Evolutionary conservation across 768 basidiomycete genomes (phyloP).

Genomic region (Strobilomyces confusus): DNA sequence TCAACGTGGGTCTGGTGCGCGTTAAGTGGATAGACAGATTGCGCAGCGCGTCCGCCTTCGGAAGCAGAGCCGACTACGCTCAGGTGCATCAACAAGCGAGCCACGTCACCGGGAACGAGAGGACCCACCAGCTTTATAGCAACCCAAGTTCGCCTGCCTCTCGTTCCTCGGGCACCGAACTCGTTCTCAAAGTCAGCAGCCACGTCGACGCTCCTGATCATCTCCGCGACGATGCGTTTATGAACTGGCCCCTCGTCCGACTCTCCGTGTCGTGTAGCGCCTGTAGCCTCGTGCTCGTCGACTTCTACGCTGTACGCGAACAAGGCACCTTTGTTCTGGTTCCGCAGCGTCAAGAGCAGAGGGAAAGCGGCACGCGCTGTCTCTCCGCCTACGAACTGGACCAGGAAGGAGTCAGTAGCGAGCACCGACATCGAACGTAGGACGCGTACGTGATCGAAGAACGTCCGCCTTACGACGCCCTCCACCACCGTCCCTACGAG

Average conservation of each 20-base stretch:
- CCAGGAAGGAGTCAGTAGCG: background rate
- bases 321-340: constrained; percentile 67
- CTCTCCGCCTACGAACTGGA: constrained; percentile 89
- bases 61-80: constrained; percentile 64
- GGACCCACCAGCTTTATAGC: constrained; percentile 73
- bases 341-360: constrained; percentile 57
- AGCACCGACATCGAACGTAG: background rate
- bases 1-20: constrained; percentile 34
- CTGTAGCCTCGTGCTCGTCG: constrained; percentile 52
- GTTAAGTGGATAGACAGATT: constrained; percentile 60
- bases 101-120: background rate
- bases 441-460: constrained; percentile 71
- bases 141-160: constrained; percentile 68
- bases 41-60: constrained; percentile 55
- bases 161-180: constrained; percentile 19
- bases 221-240: constrained; percentile 70
- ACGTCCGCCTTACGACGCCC: constrained; percentile 68
- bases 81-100: background rate
- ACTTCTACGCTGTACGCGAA: constrained; percentile 88
- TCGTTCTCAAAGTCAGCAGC: constrained; percentile 77
- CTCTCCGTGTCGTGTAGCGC: constrained; percentile 5
- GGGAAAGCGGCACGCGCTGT: constrained; percentile 66
- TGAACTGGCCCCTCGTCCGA: constrained; percentile 36
- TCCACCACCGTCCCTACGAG: constrained; percentile 60
- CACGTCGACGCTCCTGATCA: constrained; percentile 69